These are phyloP conservation scores for Cercospora sesami DNA, from an alignment of 2,329 filamentous ascomycete species.

Conservation along the genomic window DNA sequence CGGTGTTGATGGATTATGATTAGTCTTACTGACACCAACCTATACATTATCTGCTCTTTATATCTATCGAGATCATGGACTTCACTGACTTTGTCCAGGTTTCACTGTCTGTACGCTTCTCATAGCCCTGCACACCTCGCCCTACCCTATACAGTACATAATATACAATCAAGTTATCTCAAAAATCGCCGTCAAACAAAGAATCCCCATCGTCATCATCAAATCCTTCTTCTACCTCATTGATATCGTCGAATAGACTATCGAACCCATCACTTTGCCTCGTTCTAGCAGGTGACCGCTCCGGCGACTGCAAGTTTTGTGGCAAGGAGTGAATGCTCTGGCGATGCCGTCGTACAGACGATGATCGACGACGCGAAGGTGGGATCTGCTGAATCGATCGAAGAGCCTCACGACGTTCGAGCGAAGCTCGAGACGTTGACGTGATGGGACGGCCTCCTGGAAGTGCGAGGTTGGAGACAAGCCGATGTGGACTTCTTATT, in stretches of 20 bases:
- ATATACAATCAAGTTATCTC: not conserved
- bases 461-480: not conserved
- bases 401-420: not conserved
- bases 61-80: not conserved
- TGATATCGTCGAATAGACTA: not conserved
- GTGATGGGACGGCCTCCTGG: not conserved
- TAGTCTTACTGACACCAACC: conserved; percentile 8
- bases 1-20: conserved; percentile 19
- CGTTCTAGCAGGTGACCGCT: not conserved
- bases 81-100: not conserved
- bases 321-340: not conserved
- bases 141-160: not conserved
- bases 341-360: not conserved
- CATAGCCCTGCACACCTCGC: not conserved
- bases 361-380: not conserved
- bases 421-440: not conserved
- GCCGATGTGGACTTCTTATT: not conserved
- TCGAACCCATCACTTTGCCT: not conserved
- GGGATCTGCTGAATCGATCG: not conserved
- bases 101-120: not conserved
- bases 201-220: not conserved
- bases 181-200: not conserved
- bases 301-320: not conserved
- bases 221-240: not conserved
- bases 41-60: not conserved